Conservation (phyloP, 495 filamentous ascomycete genomes). For the Parathielavia hyrcaniae region DNA sequence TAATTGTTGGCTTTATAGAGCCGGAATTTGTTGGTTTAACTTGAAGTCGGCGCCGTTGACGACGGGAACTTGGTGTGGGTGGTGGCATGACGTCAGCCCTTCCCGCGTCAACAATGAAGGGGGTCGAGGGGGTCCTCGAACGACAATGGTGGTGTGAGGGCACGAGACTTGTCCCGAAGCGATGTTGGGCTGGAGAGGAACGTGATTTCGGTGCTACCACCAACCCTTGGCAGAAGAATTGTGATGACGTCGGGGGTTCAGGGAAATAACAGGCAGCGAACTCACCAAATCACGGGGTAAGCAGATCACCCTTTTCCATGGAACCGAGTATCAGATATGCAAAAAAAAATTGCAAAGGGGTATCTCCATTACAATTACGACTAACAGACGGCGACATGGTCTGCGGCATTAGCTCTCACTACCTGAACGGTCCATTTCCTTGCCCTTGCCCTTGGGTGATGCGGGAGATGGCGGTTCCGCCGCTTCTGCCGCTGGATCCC, state of each 20-base stretch:
- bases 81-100: conserved; percentile 17
- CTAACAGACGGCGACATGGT: background rate
- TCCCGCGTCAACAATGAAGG: background rate
- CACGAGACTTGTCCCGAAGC: background rate
- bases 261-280: background rate
- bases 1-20: background rate
- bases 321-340: background rate
- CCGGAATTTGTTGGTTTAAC: background rate
- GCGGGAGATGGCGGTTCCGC: no score
- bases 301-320: no score
- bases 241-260: conserved; percentile 7
- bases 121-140: background rate
- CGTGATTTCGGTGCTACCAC: background rate
- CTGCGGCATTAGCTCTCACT: background rate
- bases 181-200: background rate
- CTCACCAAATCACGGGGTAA: no score
- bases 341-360: no score
- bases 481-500: background rate
- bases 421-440: background rate
- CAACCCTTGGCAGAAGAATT: no score
- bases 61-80: conserved; percentile 1
- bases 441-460: conserved; percentile 13
- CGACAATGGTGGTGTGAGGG: background rate
- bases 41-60: background rate
- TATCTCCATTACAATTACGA: conserved; percentile 18